phyloP scores from a whole-genome alignment of 305 asterid genomes.

The Ilex paraguariensis region DNA sequence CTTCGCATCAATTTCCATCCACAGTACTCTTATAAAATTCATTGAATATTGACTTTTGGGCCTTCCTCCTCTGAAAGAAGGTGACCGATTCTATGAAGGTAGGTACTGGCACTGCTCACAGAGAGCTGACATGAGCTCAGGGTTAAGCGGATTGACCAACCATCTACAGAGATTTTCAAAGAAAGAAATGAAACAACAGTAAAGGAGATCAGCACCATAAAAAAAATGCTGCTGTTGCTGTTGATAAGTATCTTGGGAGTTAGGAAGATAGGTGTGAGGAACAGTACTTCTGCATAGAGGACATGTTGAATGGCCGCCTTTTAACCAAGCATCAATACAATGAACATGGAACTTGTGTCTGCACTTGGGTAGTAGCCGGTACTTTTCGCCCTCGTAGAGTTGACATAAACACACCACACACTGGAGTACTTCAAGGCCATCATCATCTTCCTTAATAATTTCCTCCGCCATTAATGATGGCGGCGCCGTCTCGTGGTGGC shows the following conservation, averaged over 20 bases:
- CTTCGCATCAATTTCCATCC: too few species aligned
- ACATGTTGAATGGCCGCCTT: conserved; percentile 9
- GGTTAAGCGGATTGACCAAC: conserved; percentile 10
- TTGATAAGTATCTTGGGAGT: background rate
- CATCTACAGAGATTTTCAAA: conserved; percentile 6
- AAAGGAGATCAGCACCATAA: background rate
- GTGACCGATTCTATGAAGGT: too few species aligned
- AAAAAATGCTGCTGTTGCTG: background rate
- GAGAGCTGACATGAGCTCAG: background rate
- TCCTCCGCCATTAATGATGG: background rate
- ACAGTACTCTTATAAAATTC: too few species aligned
- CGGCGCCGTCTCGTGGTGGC: too few species aligned
- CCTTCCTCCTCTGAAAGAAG: too few species aligned
- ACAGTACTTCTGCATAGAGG: conserved; percentile 17
- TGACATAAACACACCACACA: conserved; percentile 15
- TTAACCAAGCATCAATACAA: conserved; percentile 21
- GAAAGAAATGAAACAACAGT: conserved; percentile 3
- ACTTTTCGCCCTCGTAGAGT: conserved; percentile 11
- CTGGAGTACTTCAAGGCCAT: background rate
- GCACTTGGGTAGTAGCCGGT: conserved; percentile 15
- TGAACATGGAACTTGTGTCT: conserved; percentile 17
- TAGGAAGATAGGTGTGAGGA: background rate
- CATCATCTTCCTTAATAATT: conserved; percentile 1
- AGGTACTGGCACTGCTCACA: background rate
- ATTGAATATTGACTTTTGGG: too few species aligned